Evolutionary conservation across 148 eudicot species (phyloP).

Genomic region (Pouteria glomerata): DNA sequence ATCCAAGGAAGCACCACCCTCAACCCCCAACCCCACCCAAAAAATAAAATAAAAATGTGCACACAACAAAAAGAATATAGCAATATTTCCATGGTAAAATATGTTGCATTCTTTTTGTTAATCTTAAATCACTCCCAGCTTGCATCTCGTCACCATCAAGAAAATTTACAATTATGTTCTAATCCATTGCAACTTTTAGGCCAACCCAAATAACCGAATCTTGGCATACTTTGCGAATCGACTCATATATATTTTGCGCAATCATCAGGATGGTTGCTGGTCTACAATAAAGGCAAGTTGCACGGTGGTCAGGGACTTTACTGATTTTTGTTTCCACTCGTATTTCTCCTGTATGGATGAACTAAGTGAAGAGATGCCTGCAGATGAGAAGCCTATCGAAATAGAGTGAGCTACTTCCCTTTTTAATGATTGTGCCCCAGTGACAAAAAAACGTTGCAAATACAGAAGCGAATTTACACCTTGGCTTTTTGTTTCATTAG

Average conservation of each 20-base stretch:
- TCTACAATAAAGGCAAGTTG: constrained; percentile 54
- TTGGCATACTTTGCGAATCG: background rate
- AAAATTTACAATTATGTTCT: background rate
- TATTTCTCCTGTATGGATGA: constrained; percentile 94
- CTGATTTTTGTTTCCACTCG: constrained; percentile 87
- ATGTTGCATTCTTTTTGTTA: no score
- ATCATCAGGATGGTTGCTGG: constrained; percentile 60
- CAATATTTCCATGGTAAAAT: no score
- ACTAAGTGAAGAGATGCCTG: constrained; percentile 47
- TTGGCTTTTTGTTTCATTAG: constrained; percentile 21
- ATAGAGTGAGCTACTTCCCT: constrained; percentile 44
- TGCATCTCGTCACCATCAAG: background rate
- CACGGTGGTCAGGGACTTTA: constrained; percentile 72
- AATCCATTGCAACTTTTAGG: background rate
- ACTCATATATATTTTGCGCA: constrained; percentile 7
- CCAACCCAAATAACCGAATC: background rate
- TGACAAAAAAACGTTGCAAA: background rate
- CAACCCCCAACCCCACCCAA: no score
- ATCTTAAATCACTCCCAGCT: background rate
- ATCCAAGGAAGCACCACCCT: no score
- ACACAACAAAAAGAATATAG: no score
- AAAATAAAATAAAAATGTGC: no score
- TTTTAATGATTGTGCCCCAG: background rate
- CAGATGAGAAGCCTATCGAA: constrained; percentile 57
- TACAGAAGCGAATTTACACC: background rate